Evolutionary conservation across 1,139 yeast species (phyloP).

Genomic region (Candida sanyaensis): DNA sequence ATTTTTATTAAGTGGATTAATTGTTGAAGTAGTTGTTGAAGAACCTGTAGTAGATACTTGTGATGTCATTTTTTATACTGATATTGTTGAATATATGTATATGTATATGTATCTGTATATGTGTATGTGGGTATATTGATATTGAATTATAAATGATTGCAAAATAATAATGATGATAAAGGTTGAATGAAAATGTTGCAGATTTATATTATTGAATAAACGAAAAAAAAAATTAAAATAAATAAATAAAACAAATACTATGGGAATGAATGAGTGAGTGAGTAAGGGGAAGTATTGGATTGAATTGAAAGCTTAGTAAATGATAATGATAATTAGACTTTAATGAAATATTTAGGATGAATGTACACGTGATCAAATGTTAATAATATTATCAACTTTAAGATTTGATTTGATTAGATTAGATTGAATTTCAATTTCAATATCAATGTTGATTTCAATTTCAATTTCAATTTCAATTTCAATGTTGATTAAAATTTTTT

Average conservation of each 20-base stretch:
- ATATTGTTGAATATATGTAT: neutral
- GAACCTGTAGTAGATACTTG: constrained; percentile 10
- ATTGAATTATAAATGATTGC: neutral
- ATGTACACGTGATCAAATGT: neutral
- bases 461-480: too few species aligned
- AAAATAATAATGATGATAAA: too few species aligned
- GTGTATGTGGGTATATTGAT: too few species aligned
- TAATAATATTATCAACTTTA: constrained; percentile 3
- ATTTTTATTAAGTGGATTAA: constrained; percentile 2
- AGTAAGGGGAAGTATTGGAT: neutral
- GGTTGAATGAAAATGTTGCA: too few species aligned
- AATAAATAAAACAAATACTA: neutral
- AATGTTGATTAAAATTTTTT: neutral
- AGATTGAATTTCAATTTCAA: too few species aligned
- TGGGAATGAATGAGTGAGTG: neutral
- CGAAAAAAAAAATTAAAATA: too few species aligned
- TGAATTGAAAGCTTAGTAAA: too few species aligned
- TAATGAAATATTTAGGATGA: neutral
- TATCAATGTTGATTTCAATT: neutral
- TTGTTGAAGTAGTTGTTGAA: constrained; percentile 6
- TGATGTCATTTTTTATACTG: constrained; percentile 8
- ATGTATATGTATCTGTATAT: neutral
- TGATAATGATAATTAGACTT: too few species aligned
- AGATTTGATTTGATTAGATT: constrained; percentile 4
- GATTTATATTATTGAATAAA: too few species aligned